Evolutionary conservation across 352 stramenopile genomes (phyloP).

Genomic region (Pythium coloratum): DNA sequence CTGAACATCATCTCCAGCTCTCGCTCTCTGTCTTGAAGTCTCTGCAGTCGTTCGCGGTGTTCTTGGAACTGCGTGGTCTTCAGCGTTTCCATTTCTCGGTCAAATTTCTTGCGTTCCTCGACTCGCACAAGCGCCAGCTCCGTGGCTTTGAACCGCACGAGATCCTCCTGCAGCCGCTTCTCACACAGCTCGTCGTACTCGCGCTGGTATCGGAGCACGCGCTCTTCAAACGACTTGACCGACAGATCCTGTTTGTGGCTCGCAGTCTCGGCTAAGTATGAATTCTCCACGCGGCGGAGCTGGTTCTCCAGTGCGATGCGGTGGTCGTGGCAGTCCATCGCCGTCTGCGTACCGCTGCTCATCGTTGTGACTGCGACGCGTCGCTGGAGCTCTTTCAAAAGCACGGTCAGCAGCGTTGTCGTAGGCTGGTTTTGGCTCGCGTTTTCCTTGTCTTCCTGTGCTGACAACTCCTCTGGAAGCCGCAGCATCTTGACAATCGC

Average conservation of each 20-base stretch:
- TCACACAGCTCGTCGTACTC: constrained; percentile 67
- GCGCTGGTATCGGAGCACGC: constrained; percentile 64
- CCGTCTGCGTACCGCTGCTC: constrained; percentile 47
- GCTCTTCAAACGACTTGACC: constrained; percentile 51
- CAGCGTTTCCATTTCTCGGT: constrained; percentile 48
- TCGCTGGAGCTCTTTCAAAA: constrained; percentile 42
- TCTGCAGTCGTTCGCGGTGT: constrained; percentile 42
- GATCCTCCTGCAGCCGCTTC: constrained; percentile 48
- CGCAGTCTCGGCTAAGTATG: constrained; percentile 48
- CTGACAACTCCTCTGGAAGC: constrained; percentile 11
- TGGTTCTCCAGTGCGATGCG: constrained; percentile 56
- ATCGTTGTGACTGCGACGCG: constrained; percentile 39
- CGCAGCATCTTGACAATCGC: constrained; percentile 43
- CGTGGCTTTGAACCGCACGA: constrained; percentile 52
- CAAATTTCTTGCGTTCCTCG: constrained; percentile 58
- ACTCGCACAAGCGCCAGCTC: constrained; percentile 58
- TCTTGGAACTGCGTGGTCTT: constrained; percentile 47
- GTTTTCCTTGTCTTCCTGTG: constrained; percentile 19
- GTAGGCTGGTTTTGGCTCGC: constrained; percentile 17
- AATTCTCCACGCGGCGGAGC: constrained; percentile 61
- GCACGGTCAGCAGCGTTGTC: constrained; percentile 27
- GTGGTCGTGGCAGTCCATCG: constrained; percentile 67
- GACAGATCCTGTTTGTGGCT: constrained; percentile 36
- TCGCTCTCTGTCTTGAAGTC: constrained; percentile 52
- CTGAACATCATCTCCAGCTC: constrained; percentile 66